Base-by-base conservation (phyloP, 2,329 filamentous ascomycete species). In the Cladophialophora bantiana region DNA sequence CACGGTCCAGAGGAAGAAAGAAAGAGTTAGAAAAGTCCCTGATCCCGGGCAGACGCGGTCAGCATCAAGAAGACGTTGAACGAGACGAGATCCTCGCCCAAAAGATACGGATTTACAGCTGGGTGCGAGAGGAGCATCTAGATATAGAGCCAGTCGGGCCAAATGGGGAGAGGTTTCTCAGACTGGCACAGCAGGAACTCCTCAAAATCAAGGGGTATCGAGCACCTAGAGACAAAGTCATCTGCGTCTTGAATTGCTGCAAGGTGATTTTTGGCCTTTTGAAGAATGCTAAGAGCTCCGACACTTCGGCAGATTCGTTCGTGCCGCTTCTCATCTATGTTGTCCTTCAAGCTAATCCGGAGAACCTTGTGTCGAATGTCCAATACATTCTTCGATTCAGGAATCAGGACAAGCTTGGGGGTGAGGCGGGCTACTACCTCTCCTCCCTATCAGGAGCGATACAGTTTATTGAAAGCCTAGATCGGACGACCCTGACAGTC, bases 51-150 rank as follows among this genome's bases (percentile, higher is more conserved):
- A 85, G 95, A 64, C 86, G 91, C 74, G 95, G 95, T 0, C 96
- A 99, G 76, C 95, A 99, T 76, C 95, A 99, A 78, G 95, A 99
- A 78, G 95, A 99, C 75, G 93, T 99, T 40, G 95, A 99, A 78
- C 87, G 95, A 7, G 95, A 99, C 76, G 94, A 97, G 71, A 89
- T 99, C n/a, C 83, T 99, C 53, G 89, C 94, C 0, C 95, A 99
- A 75, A 99, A 98, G 81, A 94, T 99, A 73, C 89, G 92, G 58
- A 99, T 99, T 66, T 99, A 99, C 78, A 89, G 92, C 65, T 99
- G 95, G 95, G 89, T 99, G 13, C 88, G 85, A 68, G 94, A 98
- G 78, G 90, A 94, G 72, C 95, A 99, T 80, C 84, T 99, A 56
- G 95, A 99, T 78, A 97, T 99, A 73, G 88, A 91, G 18, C 85